Evolutionary conservation across 306 rosid species (phyloP), one percentile per base, ranked within the genome.

Genomic region (Notholithocarpus densiflorus): DNA sequence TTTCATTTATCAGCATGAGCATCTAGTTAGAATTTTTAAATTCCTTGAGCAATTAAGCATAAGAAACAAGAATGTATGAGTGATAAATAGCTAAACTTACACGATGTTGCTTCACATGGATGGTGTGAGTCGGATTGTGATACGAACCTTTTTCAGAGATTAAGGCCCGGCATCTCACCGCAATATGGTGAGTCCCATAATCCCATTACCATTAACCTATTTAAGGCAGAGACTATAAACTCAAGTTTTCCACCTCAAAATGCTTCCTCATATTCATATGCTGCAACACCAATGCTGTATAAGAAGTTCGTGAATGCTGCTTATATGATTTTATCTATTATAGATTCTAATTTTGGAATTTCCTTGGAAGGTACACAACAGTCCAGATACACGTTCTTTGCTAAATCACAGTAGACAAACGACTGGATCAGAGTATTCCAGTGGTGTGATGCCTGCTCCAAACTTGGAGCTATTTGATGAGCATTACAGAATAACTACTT

Each of bases 331-430:
- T 48, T 48, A 48, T 55, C 71, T 62, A 2, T 17, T 6, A 14
- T 17, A 14, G 34, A n/a, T 66, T 26, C 21, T 60, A 15, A 31
- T 68, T 23, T n/a, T 20, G 5, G 11, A 62, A 17, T 32, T 51
- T 71, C 29, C 72, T 65, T 53, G 70, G 54, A 12, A 48, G 53
- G 53, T 11, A 20, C 45, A 73, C 75, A 20, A 55, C 56, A 80
- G 89, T 73, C 15, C 62, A 31, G 86, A 80, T 76, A 80, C 86
- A 54, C n/a, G 21, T 74, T 86, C 85, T 74, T 70, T 83, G 75
- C 77, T 80, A 53, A 55, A 75, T 24, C 68, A 62, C 34, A 71
- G 74, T 10, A 61, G 68, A 21, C 72, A 31, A 68, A 21, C 24
- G 12, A 43, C 48, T 57, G 74, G 71, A 51, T 79, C 77, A 40